phyloP scores from a whole-genome alignment of 2,329 filamentous ascomycete species.

The Colletotrichum eremochloae region DNA sequence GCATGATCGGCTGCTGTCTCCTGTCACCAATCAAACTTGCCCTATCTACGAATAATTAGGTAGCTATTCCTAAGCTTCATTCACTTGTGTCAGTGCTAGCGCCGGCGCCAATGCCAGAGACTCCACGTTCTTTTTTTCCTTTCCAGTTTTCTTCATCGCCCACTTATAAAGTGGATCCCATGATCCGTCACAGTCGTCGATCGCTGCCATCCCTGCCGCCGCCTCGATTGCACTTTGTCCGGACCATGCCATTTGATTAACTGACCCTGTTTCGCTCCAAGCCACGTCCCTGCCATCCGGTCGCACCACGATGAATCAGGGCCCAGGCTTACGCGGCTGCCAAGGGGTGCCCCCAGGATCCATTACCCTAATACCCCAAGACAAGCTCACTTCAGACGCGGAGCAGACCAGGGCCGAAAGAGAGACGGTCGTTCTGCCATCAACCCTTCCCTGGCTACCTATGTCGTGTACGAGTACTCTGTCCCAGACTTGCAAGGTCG shows the following conservation, averaged over 20 bases:
- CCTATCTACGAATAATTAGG: neutral
- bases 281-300: slow-evolving; percentile 32
- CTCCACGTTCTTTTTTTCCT: neutral
- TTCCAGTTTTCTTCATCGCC: slow-evolving; percentile 1
- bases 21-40: neutral
- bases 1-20: neutral
- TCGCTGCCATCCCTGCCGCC: slow-evolving; percentile 17
- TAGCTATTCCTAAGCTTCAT: neutral
- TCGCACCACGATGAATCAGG: slow-evolving; percentile 41
- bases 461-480: neutral
- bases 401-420: neutral
- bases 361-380: slow-evolving; percentile 7
- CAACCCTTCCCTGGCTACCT: neutral
- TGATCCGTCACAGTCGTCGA: neutral
- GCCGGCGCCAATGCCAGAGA: too few relatives aligned
- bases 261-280: slow-evolving; percentile 25
- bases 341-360: slow-evolving; percentile 21
- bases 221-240: slow-evolving; percentile 32
- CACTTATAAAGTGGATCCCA: neutral
- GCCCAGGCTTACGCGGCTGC: slow-evolving; percentile 42
- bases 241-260: slow-evolving; percentile 27
- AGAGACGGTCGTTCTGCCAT: neutral
- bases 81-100: neutral
- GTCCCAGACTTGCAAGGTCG: slow-evolving; percentile 21
- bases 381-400: slow-evolving; percentile 36